These are phyloP conservation scores for Claviceps cyperi DNA, from an alignment of 2,329 filamentous ascomycete genomes.

Conservation along the genomic window DNA sequence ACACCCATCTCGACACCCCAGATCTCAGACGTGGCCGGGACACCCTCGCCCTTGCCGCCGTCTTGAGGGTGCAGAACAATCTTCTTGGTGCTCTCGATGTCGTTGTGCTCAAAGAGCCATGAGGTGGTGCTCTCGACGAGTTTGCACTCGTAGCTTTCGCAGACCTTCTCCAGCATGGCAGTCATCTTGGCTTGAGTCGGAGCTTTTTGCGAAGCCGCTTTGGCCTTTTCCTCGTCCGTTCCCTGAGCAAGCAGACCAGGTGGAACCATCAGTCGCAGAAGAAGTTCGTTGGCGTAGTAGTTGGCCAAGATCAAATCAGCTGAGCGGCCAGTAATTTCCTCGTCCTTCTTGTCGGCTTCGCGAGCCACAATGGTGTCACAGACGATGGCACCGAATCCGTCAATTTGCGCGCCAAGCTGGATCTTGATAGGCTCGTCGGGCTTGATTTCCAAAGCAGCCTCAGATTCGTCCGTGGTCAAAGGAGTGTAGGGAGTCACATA, in stretches of 20 bases:
- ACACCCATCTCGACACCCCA: constrained; percentile 97
- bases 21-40: constrained; percentile 78
- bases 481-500: constrained; percentile 97
- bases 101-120: constrained; percentile 91
- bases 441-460: constrained; percentile 69
- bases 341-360: constrained; percentile 43
- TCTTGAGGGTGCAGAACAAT: constrained; percentile 82
- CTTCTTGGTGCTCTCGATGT: constrained; percentile 96
- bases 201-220: constrained; percentile 68
- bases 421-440: constrained; percentile 86
- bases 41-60: constrained; percentile 79
- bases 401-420: constrained; percentile 96
- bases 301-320: constrained; percentile 85
- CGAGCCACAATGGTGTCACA: constrained; percentile 79
- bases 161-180: constrained; percentile 76
- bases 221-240: constrained; percentile 89
- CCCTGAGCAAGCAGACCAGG: constrained; percentile 72
- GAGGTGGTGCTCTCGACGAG: constrained; percentile 96
- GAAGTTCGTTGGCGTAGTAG: constrained; percentile 88
- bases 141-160: constrained; percentile 79
- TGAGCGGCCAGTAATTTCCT: constrained; percentile 56
- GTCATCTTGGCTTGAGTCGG: constrained; percentile 80
- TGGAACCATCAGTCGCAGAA: constrained; percentile 80
- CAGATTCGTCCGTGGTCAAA: constrained; percentile 69
- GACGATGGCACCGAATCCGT: constrained; percentile 91